Evolutionary conservation across 495 filamentous ascomycete genomes (phyloP).

Genomic region (Pseudomonodictys pantanalensis): DNA sequence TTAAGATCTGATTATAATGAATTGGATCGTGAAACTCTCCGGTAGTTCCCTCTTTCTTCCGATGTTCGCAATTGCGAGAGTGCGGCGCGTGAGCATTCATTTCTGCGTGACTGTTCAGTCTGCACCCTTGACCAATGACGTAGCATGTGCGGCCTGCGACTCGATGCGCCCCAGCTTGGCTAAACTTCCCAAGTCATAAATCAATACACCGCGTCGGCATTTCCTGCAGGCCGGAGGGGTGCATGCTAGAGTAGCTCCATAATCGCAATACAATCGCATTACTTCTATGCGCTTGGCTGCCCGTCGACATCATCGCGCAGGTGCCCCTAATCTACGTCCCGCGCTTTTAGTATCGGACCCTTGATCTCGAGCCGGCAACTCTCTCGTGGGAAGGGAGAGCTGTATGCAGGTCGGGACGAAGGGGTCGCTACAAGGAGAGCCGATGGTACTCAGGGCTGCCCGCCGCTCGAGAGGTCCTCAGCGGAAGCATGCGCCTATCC

Average conservation of each 20-base stretch:
- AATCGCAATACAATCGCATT: neutral
- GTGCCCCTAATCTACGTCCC: too few relatives aligned
- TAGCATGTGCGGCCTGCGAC: conserved; percentile 17
- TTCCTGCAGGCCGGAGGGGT: neutral
- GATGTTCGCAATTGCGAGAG: too few relatives aligned
- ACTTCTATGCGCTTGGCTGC: neutral
- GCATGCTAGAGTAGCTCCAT: too few relatives aligned
- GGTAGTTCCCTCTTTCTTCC: neutral
- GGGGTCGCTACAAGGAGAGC: too few relatives aligned
- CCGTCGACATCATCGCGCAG: conserved; percentile 25
- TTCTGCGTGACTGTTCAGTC: neutral
- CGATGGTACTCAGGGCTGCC: too few relatives aligned
- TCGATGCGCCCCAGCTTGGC: too few relatives aligned
- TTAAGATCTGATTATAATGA: conserved; percentile 1
- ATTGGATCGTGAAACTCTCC: conserved; percentile 1
- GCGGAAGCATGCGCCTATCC: too few relatives aligned
- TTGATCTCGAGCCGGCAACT: too few relatives aligned
- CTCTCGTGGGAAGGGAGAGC: too few relatives aligned
- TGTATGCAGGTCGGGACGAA: too few relatives aligned
- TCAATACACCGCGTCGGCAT: conserved; percentile 5
- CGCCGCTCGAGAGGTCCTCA: too few relatives aligned
- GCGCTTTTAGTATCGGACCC: too few relatives aligned
- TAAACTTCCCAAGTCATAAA: neutral
- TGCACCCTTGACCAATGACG: conserved; percentile 20
- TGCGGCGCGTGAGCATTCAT: neutral